phyloP scores from a whole-genome alignment of 2,329 filamentous ascomycete genomes.

The Alternaria ethzedia region DNA sequence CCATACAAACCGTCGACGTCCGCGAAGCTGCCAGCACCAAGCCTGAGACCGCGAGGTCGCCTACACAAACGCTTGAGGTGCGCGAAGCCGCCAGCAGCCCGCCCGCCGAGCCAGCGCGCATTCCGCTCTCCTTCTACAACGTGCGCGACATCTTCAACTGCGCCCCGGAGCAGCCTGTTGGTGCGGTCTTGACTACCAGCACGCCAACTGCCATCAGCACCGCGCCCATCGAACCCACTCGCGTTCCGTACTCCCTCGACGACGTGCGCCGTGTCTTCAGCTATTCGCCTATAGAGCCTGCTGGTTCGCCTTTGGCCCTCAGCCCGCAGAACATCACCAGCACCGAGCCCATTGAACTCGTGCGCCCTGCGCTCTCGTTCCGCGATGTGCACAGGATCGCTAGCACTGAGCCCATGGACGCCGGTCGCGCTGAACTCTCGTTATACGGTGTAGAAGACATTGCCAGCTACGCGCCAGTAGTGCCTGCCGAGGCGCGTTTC shows the following conservation, averaged over 20 bases:
- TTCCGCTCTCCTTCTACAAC: background rate
- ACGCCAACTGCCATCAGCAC: background rate
- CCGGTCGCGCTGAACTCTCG: background rate
- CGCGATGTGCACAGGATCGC: background rate
- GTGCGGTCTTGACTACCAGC: background rate
- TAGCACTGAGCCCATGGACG: background rate
- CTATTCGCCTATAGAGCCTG: background rate
- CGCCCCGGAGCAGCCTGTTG: background rate
- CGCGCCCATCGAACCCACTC: background rate
- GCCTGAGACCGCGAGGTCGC: background rate
- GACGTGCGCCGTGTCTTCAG: background rate
- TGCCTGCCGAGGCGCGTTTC: background rate
- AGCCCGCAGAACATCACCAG: background rate
- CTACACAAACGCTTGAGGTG: background rate
- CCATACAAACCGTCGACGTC: background rate
- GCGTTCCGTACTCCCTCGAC: background rate
- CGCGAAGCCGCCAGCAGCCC: background rate
- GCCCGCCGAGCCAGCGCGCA: background rate
- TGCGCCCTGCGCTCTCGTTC: background rate
- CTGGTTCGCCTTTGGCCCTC: background rate
- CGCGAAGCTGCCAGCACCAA: background rate
- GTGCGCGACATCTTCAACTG: background rate
- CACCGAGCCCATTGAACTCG: background rate
- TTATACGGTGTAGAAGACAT: background rate
- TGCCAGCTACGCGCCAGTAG: background rate